Percentiles rank a stretch among this genome's conserved stretches.
Conservation (phyloP, 2,329 filamentous ascomycete genomes). For the Ascochyta clinopodiicola region DNA sequence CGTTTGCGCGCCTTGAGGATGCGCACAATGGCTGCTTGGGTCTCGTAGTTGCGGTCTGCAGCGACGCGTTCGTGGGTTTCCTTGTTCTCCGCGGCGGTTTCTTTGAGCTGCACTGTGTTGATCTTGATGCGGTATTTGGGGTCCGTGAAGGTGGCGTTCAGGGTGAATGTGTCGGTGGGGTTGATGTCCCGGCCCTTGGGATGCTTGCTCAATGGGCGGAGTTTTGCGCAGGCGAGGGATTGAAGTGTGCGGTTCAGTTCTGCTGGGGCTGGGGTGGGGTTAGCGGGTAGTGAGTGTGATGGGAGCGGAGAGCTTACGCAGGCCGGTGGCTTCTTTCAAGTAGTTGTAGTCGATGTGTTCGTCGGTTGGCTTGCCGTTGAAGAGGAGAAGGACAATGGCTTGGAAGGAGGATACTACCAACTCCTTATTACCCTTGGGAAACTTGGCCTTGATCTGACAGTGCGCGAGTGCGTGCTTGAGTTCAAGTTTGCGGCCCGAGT, state of each 20-base stretch:
- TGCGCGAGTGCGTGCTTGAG: constrained; percentile 97
- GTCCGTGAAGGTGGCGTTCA: constrained; percentile 79
- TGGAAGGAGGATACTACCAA: constrained; percentile 91
- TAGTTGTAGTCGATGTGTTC: constrained; percentile 76
- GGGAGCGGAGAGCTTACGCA: constrained; percentile 59
- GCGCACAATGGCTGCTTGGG: constrained; percentile 92
- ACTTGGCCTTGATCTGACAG: constrained; percentile 81
- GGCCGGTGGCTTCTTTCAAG: constrained; percentile 75
- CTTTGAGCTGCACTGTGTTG: constrained; percentile 97
- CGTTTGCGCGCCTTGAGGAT: constrained; percentile 96
- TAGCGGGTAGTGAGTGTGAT: constrained; percentile 10
- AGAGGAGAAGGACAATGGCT: constrained; percentile 86
- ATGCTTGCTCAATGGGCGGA: constrained; percentile 81
- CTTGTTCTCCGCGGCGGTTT: constrained; percentile 94
- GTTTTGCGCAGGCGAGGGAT: constrained; percentile 90
- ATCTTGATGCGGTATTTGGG: constrained; percentile 93
- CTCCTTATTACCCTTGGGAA: constrained; percentile 82
- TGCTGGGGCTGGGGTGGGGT: constrained; percentile 61
- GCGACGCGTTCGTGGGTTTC: constrained; percentile 90
- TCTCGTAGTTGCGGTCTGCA: constrained; percentile 92
- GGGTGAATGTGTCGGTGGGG: constrained; percentile 79
- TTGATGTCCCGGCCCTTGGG: constrained; percentile 85
- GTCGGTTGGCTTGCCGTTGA: constrained; percentile 73
- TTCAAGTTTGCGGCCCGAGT: constrained; percentile 81
- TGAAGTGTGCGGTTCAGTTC: constrained; percentile 92